Evolutionary conservation across 225 moss, liverwort and hornwort genomes (phyloP), one percentile per base, ranked within the genome.

Genomic region (Sphagnum tenellum): DNA sequence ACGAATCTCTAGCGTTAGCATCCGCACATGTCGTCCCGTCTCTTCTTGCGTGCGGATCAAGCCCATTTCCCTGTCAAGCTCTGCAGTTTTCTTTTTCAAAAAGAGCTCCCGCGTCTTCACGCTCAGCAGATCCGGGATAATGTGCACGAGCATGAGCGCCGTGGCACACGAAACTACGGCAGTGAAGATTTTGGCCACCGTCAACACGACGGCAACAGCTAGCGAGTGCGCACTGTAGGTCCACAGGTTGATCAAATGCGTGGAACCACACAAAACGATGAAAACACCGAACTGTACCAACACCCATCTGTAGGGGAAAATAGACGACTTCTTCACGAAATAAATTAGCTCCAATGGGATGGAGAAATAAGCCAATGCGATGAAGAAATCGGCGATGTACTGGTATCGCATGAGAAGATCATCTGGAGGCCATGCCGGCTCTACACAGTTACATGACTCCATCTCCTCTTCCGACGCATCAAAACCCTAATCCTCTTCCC

Each of bases 311-410:
- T 64, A 64, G 46, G 64, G 64, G 10, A 64, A 64, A 5, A 64
- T 51, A 3, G 64, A 49, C 47, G 64, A 64, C 11, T 64, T 64
- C 64, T 64, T 64, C 48, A 64, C 64, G 64, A 64, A 64, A 13
- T 64, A 64, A 10, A 64, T 64, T 4, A 64, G 49, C 64, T 64
- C 64, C 64, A 64, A 12, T 1, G 64, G 64, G 64, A 64, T 64
- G 48, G 64, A 64, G 49, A 64, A 64, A 13, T 64, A 64, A 4
- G 64, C 64, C 64, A 64, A 10, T 7, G 64, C 64, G 12, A 64
- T 64, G 64, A 64, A 64, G 64, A 64, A 64, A 49, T 64, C 64
- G 4, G 64, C 47, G 10, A 64, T 49, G 64, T 64, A 64, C 49
- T 64, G 64, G 49, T 64, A 64, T 12, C 64, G 47, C 64, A 64